Base-by-base conservation (phyloP, 352 stramenopile species). In the Phytophthora litchii region DNA sequence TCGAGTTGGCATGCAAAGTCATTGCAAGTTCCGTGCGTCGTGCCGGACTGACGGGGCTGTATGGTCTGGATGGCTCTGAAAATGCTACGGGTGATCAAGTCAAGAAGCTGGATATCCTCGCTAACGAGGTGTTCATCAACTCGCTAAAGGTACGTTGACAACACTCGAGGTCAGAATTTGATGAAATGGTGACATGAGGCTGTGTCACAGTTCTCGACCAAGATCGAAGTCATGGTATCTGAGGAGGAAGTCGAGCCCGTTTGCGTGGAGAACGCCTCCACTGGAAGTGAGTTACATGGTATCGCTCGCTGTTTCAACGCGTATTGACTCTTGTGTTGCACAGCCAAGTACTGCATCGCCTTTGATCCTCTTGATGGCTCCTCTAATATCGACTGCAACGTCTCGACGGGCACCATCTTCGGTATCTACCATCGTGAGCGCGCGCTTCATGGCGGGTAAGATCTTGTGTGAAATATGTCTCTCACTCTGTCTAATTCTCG, bases 311-410 rank as follows among this genome's bases (percentile, higher is more conserved):
- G 4, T 12, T 12, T 10, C 40, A 9, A 16, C 3, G 6, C 4
- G 16, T 31, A 40, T 12, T 38, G 17, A 51, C 38, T 44, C 3
- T 38, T 23, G 35, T 23, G 35, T 54, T 41, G 10, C 23, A 27
- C 12, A 95, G 90, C 83, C 72, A 93, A 97, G 76, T 99, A 97
- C 83, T 98, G 92, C 76, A 97, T 99, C 53, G 96, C 94, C 12
- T 99, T 99, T 62, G 97, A 99, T 68, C 97, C 97, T 40, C 83
- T 99, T 1, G 97, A 99, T 68, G 97, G 97, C 31, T 98, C 92
- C 25, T 98, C 89, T 45, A 99, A 99, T 79, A 99, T 99, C 86
- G 97, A 99, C 76, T 99, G 96, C 77, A 99, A 99, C 75, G 96
- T 99, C 21, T 99, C 94, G 38, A 98, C 97, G 13, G 96, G 97